These are phyloP conservation scores for Fomitopsis palustris DNA, from an alignment of 1,284 basidiomycete species.

Conservation along the genomic window DNA sequence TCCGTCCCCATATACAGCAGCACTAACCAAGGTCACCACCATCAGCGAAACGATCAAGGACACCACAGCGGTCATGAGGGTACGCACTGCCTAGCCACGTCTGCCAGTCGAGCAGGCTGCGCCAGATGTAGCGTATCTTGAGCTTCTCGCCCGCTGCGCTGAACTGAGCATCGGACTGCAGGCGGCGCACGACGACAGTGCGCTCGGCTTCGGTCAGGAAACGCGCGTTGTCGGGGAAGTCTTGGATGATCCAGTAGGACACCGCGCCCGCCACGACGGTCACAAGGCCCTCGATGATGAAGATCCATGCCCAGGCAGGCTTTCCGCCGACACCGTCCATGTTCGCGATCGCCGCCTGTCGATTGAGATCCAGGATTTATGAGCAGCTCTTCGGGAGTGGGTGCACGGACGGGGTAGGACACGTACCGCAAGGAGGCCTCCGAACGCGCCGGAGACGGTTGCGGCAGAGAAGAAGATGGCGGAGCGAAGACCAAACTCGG, in stretches of 20 bases:
- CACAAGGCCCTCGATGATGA: slow-evolving; percentile 62
- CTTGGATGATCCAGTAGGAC: slow-evolving; percentile 77
- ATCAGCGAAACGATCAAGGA: neutral
- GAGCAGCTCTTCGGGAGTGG: neutral
- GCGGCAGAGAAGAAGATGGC: slow-evolving; percentile 76
- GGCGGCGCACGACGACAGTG: slow-evolving; percentile 59
- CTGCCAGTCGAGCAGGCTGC: slow-evolving; percentile 69
- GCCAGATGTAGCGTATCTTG: slow-evolving; percentile 55
- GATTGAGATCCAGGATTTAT: neutral
- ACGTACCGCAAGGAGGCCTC: slow-evolving; percentile 61
- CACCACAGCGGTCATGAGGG: slow-evolving; percentile 1
- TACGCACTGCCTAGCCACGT: slow-evolving; percentile 61
- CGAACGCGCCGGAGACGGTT: slow-evolving; percentile 69
- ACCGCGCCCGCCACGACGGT: slow-evolving; percentile 63
- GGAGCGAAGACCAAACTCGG: slow-evolving; percentile 62
- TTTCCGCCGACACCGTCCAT: slow-evolving; percentile 68
- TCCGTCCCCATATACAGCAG: slow-evolving; percentile 53
- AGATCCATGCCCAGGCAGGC: slow-evolving; percentile 66
- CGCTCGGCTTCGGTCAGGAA: slow-evolving; percentile 71
- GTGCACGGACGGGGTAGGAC: neutral
- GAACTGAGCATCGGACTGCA: slow-evolving; percentile 70
- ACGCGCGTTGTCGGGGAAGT: slow-evolving; percentile 79
- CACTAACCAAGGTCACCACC: slow-evolving; percentile 33
- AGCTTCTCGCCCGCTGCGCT: slow-evolving; percentile 70
- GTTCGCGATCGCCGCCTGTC: slow-evolving; percentile 61